phyloP scores from a whole-genome alignment of 2,329 filamentous ascomycete species.

The Ceratocystis albifundus region DNA sequence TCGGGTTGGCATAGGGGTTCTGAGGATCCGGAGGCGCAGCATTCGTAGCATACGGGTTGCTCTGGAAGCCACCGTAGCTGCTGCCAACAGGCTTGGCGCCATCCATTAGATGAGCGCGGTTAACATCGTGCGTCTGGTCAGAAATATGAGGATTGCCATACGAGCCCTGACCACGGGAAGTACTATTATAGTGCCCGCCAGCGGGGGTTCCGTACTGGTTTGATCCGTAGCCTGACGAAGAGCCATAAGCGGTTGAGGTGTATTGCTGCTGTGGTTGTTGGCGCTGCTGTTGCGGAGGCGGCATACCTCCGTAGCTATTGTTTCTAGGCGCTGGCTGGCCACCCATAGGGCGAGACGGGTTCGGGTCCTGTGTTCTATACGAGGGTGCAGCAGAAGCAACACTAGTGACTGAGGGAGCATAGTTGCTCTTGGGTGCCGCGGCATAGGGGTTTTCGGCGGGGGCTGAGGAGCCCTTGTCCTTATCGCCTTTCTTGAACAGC shows the following conservation, averaged over 20 bases:
- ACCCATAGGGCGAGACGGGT: conserved; percentile 15
- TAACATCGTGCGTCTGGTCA: conserved; percentile 37
- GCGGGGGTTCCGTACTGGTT: conserved; percentile 41
- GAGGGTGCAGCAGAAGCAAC: conserved; percentile 19
- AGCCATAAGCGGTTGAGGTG: conserved; percentile 16
- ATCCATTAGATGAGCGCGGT: conserved; percentile 27
- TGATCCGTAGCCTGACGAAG: conserved; percentile 39
- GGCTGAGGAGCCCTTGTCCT: conserved; percentile 19
- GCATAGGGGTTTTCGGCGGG: conserved; percentile 23
- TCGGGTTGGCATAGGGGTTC: conserved; percentile 23
- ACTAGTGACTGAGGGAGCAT: conserved; percentile 20
- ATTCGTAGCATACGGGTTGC: conserved; percentile 25
- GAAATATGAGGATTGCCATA: conserved; percentile 42
- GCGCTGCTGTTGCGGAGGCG: conserved; percentile 23
- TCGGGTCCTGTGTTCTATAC: conserved; percentile 20
- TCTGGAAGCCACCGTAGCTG: conserved; percentile 25
- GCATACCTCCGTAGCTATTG: conserved; percentile 14
- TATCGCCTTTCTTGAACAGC: conserved; percentile 22
- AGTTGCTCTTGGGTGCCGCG: conserved; percentile 17
- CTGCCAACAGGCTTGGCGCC: conserved; percentile 21
- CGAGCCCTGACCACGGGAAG: conserved; percentile 39
- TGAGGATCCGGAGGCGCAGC: conserved; percentile 5
- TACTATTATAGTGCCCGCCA: conserved; percentile 48
- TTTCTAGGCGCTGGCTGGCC: conserved; percentile 27
- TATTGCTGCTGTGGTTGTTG: conserved; percentile 21